phyloP scores from a whole-genome alignment of 2,329 filamentous ascomycete species.

The Sporothrix variecibatus region DNA sequence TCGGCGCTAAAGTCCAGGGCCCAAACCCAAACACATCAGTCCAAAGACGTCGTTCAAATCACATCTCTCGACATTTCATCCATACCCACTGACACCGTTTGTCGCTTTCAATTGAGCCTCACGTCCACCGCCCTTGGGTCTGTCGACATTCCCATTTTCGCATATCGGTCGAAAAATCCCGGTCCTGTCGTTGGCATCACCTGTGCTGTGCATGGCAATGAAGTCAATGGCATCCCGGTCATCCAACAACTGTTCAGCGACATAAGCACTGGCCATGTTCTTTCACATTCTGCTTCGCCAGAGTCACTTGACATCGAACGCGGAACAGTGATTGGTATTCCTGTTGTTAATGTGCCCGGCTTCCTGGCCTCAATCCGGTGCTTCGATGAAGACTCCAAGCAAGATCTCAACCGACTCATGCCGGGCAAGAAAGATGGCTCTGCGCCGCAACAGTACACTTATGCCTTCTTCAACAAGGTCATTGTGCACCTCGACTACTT shows the following conservation, averaged over 20 bases:
- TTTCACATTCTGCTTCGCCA: not conserved
- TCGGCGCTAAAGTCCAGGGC: not conserved
- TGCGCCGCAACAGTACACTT: slow-evolving; percentile 1
- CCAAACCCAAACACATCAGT: not conserved
- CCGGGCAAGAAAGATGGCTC: slow-evolving; percentile 16
- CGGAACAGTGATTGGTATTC: slow-evolving; percentile 12
- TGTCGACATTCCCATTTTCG: slow-evolving; percentile 16
- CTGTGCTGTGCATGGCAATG: slow-evolving; percentile 14
- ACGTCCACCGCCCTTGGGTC: not conserved
- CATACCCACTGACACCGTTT: slow-evolving; percentile 9
- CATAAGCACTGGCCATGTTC: not conserved
- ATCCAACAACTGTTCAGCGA: slow-evolving; percentile 14
- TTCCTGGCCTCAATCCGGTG: slow-evolving; percentile 12
- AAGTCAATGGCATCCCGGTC: slow-evolving; percentile 17
- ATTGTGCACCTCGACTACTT: slow-evolving; percentile 18
- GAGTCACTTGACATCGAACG: not conserved
- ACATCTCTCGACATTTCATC: not conserved
- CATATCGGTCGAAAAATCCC: not conserved
- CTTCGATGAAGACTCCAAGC: slow-evolving; percentile 20
- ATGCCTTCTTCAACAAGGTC: slow-evolving; percentile 19
- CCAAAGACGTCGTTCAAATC: not conserved
- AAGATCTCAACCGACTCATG: slow-evolving; percentile 21
- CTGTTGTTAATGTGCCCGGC: slow-evolving; percentile 12
- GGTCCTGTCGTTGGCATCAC: slow-evolving; percentile 11
- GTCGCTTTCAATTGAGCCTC: not conserved